Evolutionary conservation across 2,329 filamentous ascomycete species (phyloP).

Genomic region (Aspergillus uvarum): DNA sequence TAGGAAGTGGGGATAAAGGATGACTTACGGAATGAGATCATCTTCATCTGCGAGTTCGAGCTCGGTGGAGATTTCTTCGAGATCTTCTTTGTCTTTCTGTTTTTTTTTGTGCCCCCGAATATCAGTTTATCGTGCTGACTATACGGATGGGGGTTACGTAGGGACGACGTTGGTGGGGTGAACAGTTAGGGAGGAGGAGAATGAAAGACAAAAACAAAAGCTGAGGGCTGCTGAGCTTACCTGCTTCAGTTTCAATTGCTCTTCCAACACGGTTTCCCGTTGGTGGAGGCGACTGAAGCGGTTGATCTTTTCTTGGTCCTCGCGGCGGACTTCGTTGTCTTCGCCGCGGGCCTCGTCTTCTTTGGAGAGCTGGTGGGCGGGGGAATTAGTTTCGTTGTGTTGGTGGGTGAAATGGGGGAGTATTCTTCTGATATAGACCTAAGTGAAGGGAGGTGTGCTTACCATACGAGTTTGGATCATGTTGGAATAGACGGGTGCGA

Average conservation of each 20-base stretch:
- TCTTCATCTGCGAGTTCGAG: conserved; percentile 95
- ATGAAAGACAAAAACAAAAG: neutral
- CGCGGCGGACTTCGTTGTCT: conserved; percentile 89
- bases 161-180: neutral
- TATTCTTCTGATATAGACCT: no score
- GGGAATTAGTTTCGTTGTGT: neutral
- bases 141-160: no score
- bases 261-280: conserved; percentile 73
- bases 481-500: conserved; percentile 19
- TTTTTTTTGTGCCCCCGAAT: no score
- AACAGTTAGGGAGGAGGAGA: neutral
- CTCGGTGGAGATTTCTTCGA: conserved; percentile 88
- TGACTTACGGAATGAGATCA: conserved; percentile 78
- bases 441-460: conserved; percentile 21
- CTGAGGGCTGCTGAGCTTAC: conserved; percentile 36
- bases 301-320: conserved; percentile 99
- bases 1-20: neutral
- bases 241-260: conserved; percentile 75
- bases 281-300: conserved; percentile 93
- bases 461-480: conserved; percentile 64
- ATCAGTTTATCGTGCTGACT: no score
- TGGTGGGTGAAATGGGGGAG: neutral
- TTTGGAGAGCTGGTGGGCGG: conserved; percentile 70
- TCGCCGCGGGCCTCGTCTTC: conserved; percentile 81
- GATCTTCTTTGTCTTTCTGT: conserved; percentile 97